These are phyloP conservation scores for Abrus pulchellus DNA, from an alignment of 306 rosid species.

Conservation along the genomic window DNA sequence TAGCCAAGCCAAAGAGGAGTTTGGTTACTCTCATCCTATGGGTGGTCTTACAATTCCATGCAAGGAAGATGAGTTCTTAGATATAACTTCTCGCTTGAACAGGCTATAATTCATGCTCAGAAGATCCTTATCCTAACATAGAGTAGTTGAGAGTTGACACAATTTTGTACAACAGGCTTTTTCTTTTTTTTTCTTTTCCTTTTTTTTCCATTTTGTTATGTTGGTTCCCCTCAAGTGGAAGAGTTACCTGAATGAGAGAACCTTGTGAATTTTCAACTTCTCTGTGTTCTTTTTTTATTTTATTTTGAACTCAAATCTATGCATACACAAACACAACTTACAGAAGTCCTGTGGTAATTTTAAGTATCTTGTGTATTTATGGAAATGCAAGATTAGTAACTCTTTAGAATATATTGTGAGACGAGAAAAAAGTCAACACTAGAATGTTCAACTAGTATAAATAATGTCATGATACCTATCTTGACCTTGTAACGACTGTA, in stretches of 20 bases:
- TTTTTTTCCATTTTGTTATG: no score
- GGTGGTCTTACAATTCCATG: neutral
- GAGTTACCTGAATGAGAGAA: neutral
- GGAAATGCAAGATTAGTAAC: neutral
- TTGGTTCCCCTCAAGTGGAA: conserved; percentile 2
- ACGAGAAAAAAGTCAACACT: neutral
- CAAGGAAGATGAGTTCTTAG: neutral
- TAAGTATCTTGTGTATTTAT: neutral
- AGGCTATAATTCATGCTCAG: neutral
- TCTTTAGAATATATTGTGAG: neutral
- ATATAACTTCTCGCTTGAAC: neutral
- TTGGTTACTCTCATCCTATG: neutral
- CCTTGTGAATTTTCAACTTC: no score
- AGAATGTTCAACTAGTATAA: neutral
- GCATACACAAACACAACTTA: neutral
- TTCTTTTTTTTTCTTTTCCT: neutral
- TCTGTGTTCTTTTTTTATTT: neutral
- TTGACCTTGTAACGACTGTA: neutral
- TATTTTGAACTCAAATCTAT: neutral
- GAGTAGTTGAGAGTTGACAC: conserved; percentile 21
- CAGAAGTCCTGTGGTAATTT: neutral
- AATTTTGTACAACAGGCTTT: conserved; percentile 8
- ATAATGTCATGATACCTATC: neutral
- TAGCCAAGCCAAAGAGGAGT: neutral
- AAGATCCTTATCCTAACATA: neutral